Evolutionary conservation across 805 yeast species (phyloP).

Genomic region (Priceomyces melissophilus): DNA sequence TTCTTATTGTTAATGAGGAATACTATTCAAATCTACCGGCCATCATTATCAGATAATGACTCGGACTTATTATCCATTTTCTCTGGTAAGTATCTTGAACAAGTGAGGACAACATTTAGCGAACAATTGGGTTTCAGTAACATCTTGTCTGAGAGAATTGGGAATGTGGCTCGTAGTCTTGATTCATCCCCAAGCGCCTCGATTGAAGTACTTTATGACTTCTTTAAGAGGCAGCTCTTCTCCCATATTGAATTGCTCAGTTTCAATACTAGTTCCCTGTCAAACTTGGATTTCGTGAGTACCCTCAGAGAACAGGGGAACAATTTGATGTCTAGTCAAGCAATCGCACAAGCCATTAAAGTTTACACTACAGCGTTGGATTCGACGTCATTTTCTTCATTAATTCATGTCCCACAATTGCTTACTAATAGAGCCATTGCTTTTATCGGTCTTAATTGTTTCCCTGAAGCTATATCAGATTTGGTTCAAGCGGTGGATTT

Average conservation of each 20-base stretch:
- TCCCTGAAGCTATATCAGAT: constrained; percentile 36
- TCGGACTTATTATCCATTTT: constrained; percentile 2
- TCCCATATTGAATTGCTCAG: constrained; percentile 2
- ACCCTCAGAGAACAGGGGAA: constrained; percentile 38
- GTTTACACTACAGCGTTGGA: constrained; percentile 36
- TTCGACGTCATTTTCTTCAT: constrained; percentile 13
- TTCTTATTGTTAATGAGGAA: constrained; percentile 16
- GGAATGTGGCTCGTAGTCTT: constrained; percentile 7
- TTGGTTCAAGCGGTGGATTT: constrained; percentile 27
- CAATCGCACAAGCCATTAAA: constrained; percentile 38
- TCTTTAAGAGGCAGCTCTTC: constrained; percentile 6
- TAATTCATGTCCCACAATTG: constrained; percentile 26
- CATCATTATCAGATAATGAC: background rate
- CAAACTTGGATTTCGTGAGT: constrained; percentile 7
- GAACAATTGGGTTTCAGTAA: constrained; percentile 2
- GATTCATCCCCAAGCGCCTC: constrained; percentile 2
- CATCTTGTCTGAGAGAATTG: constrained; percentile 8
- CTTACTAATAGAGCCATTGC: constrained; percentile 39
- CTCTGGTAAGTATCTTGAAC: constrained; percentile 3
- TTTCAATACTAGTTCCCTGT: background rate
- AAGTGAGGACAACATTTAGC: constrained; percentile 3
- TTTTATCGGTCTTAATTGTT: constrained; percentile 38
- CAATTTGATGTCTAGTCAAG: constrained; percentile 32
- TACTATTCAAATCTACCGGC: constrained; percentile 7
- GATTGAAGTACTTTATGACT: constrained; percentile 8